Evolutionary conservation across 169 alveolate species (phyloP).

Genomic region (Cryptosporidium parvum): DNA sequence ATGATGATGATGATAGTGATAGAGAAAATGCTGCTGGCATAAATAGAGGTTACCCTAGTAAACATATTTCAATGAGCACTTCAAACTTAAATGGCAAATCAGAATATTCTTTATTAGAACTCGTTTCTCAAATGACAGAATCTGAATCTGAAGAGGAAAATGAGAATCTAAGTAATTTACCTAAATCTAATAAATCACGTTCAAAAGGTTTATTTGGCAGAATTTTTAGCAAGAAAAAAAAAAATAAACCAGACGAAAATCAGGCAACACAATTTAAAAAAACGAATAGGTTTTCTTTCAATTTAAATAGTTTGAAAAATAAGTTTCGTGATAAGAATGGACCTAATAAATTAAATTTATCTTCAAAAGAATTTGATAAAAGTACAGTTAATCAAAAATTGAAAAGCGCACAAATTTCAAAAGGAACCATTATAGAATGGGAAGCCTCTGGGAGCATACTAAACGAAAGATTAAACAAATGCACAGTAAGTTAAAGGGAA

Average conservation of each 20-base stretch:
- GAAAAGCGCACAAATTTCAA: not conserved
- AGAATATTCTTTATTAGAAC: constrained; percentile 28
- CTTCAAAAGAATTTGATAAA: not conserved
- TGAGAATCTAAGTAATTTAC: not conserved
- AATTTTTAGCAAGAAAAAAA: constrained; percentile 1
- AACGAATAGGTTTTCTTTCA: constrained; percentile 31
- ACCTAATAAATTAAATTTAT: not conserved
- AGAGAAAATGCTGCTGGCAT: too few relatives aligned
- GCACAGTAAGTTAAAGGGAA: constrained; percentile 31
- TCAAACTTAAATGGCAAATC: not conserved
- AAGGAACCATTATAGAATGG: constrained; percentile 12
- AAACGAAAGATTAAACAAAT: constrained; percentile 4
- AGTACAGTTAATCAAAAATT: not conserved
- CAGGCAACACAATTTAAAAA: not conserved
- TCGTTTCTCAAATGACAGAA: constrained; percentile 36
- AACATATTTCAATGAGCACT: not conserved
- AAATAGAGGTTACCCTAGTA: not conserved
- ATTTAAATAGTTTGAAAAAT: not conserved
- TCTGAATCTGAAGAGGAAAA: constrained; percentile 19
- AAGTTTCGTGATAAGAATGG: constrained; percentile 9
- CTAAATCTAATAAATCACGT: not conserved
- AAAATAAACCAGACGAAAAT: not conserved
- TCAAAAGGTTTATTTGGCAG: not conserved
- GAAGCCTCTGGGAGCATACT: constrained; percentile 7
- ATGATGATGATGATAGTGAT: too few relatives aligned